Base-by-base conservation (phyloP, 2,329 filamentous ascomycete genomes). In the Xylaria sp. region DNA sequence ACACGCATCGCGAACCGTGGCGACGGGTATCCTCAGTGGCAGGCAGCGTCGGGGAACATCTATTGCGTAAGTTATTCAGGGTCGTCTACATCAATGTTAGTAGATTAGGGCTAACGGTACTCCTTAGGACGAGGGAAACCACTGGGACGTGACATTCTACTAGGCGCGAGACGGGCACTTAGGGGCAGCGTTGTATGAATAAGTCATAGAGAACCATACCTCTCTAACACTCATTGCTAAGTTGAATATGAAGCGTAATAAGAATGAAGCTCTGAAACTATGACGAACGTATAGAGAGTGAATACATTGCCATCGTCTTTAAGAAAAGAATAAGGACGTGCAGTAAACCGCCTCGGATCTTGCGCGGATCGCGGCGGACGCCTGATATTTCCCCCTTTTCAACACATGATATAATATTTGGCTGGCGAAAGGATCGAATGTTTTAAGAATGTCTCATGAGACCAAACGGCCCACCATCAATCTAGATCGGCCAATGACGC, bases 131-230 rank as follows among this genome's bases (percentile, higher is more conserved):
- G 68, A 70, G 34, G 68, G 68, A 53, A 70, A 56, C 9, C 68
- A 70, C 36, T 70, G 68, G 65, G 68, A 68, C 43, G 65, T 70
- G 36, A 70, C 68, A 36, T 70, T 43, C 58, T 70, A 70, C 30
- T 70, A 52, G 56, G 48, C 30, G 4, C 28, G 50, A 48, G 23
- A 32, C 25, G 13, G 30, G 25, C 28, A 30, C 41, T 20, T 48
- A n/a, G 39, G 34, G 41, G 15, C 2, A 34, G 12, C 32, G 23
- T 41, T 41, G 28, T n/a, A 45, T 25, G n/a, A n/a, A 36, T n/a
- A 36, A 18, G 13, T 45, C n/a, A 23, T 15, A 55, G 32, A 20
- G n/a, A 39, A 41, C 3, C 8, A 39, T 39, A 43, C 34, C 12
- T 25, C 20, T 39, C 39, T 32, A 39, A 39, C 18, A 34, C 13